A percentile compares a stretch with the other conserved stretches of the same genome.
Evolutionary conservation across 1,284 basidiomycete genomes (phyloP).

Genomic region (Porogramme epimiltina): DNA sequence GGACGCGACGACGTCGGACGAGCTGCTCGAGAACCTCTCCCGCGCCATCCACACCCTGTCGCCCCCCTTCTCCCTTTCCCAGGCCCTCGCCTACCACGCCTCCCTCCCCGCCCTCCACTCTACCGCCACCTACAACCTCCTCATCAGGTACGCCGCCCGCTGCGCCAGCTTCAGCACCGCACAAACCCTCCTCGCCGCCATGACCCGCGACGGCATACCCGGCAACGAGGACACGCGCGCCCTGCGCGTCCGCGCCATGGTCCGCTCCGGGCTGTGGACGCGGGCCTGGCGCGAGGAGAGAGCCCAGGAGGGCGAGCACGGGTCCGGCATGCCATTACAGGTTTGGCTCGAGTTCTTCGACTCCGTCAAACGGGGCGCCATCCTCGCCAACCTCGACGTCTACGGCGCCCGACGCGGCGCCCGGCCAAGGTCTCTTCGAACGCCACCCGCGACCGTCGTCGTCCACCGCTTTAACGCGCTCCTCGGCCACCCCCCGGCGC

Average conservation of each 20-base stretch:
- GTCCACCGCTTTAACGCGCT: slow-evolving; percentile 16
- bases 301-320: slow-evolving; percentile 8
- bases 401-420: background rate
- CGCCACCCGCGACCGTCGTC: slow-evolving; percentile 7
- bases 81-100: slow-evolving; percentile 23
- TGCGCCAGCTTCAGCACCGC: slow-evolving; percentile 33
- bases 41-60: slow-evolving; percentile 35
- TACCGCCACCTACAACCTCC: slow-evolving; percentile 36
- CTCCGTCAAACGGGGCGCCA: slow-evolving; percentile 20
- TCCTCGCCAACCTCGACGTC: slow-evolving; percentile 1
- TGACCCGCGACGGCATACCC: slow-evolving; percentile 30
- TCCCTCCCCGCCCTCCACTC: slow-evolving; percentile 26
- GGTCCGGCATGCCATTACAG: slow-evolving; percentile 22
- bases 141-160: slow-evolving; percentile 35
- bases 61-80: slow-evolving; percentile 12
- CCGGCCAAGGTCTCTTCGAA: slow-evolving; percentile 1
- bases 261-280: slow-evolving; percentile 35
- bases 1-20: slow-evolving; percentile 18
- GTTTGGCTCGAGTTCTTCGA: slow-evolving; percentile 36
- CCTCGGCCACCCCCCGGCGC: slow-evolving; percentile 21
- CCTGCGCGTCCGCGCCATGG: slow-evolving; percentile 35
- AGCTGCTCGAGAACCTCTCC: slow-evolving; percentile 49
- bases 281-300: slow-evolving; percentile 32
- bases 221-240: slow-evolving; percentile 33
- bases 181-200: slow-evolving; percentile 27